phyloP scores from a whole-genome alignment of 1,284 basidiomycete species.

The Moniliella sp. region DNA sequence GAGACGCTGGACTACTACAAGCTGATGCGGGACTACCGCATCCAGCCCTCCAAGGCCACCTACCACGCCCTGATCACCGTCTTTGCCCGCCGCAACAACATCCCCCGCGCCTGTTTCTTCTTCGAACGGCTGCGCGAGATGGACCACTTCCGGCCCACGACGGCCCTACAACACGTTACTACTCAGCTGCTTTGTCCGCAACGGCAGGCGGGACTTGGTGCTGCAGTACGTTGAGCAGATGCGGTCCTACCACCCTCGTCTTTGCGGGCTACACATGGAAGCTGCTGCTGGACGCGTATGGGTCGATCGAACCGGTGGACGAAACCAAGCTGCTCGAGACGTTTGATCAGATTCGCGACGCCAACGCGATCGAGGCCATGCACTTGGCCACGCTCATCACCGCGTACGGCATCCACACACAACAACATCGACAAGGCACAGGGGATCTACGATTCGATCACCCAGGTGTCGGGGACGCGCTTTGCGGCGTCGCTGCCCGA shows the following conservation, averaged over 20 bases:
- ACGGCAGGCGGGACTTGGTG: constrained; percentile 49
- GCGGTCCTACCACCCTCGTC: constrained; percentile 42
- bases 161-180: constrained; percentile 92
- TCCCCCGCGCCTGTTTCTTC: constrained; percentile 56
- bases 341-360: constrained; percentile 46
- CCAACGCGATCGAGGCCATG: constrained; percentile 55
- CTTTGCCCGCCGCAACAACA: constrained; percentile 63
- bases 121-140: constrained; percentile 64
- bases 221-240: constrained; percentile 48
- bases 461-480: constrained; percentile 35
- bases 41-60: constrained; percentile 62
- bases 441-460: constrained; percentile 57
- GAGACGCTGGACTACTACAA: constrained; percentile 28
- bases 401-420: constrained; percentile 62
- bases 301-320: no score
- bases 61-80: constrained; percentile 81
- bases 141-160: constrained; percentile 58
- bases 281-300: constrained; percentile 82
- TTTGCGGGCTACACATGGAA: constrained; percentile 21
- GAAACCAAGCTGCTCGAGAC: constrained; percentile 57
- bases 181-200: constrained; percentile 86
- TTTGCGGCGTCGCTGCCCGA: constrained; percentile 41
- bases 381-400: constrained; percentile 86
- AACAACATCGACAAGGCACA: constrained; percentile 56
- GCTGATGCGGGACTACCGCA: constrained; percentile 36